Evolutionary conservation across 805 yeast species (phyloP), one percentile per base, ranked within the genome.

Genomic region (Metschnikowia reukaufii): DNA sequence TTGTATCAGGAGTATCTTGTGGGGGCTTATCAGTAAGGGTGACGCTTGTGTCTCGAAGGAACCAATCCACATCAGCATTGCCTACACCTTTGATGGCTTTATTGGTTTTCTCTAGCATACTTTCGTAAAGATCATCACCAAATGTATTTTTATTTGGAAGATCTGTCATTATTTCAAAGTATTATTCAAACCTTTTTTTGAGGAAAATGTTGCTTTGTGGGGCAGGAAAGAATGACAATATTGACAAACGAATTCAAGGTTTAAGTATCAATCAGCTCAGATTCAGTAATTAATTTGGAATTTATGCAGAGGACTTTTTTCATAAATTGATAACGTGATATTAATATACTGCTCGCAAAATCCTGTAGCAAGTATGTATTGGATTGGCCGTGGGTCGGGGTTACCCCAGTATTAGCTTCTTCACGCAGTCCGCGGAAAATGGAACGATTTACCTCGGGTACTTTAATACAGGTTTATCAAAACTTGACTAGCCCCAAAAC

Each of bases 51-150:
- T 70, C 76, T 48, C 81, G 63, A 17, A 78, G 63, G 47, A 78
- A 70, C 83, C 83, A 78, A 55, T 76, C 79, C 18, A 78, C 73
- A 48, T 78, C 81, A 19, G 64, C 63, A 44, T 67, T 69, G 27
- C 67, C 62, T 27, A 75, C 69, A 4, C 73, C 76, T 37, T 48
- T 44, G 10, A 50, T 39, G 3, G 40, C 42, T 35, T 43, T 44
- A 19, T 44, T 50, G n/a, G 55, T 40, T 37, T 52, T 52, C 25
- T 54, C 55, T 38, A 48, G 10, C 18, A 47, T 27, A 27, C 13
- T 34, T 34, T n/a, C n/a, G 23, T 10, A 25, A 25, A 34, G 37
- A 7, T 25, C 29, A 25, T 13, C 29, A 4, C 12, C 29, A 9
- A 13, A 25, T 25, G 8, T 25, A 25, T 25, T 25, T 9, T 25